Base-by-base conservation (phyloP, 305 asterid species). In the Fraxinus velutina region DNA sequence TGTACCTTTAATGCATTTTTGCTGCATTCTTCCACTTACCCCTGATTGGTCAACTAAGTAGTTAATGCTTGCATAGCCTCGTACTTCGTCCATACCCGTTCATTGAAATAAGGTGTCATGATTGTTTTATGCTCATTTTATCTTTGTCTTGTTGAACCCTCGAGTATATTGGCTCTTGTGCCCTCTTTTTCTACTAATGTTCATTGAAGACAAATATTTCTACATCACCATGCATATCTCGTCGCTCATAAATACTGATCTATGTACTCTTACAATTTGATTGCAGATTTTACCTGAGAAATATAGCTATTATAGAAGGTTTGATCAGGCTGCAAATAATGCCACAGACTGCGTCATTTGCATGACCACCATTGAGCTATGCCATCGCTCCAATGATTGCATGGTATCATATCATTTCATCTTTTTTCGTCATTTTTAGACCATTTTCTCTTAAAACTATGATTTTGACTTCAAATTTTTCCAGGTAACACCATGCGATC, bases 401-500 rank as follows among this genome's bases (percentile, higher is more conserved):
- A 94, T 94, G 98, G 98, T 94, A 90, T 27, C 27, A 55, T 78
- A 78, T 74, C 36, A 39, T 47, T 19, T 34, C 70, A 44, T 77
- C 73, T 73, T 79, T 73, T 76, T 33, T 27, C 22, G 4, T 27
- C 32, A n/a, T 36, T 82, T 32, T 62, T 57, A 33, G 7, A n/a
- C 42, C 50, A 36, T 30, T 72, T 9, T 34, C 55, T 78, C 55
- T 47, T 75, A 24, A 64, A 66, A 64, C n/a, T 71, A 2, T 73
- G 73, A 32, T 70, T 70, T 24, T 78, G 72, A 86, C 81, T 72
- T 70, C 13, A 32, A 75, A 42, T 80, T 75, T 78, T n/a, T 83
- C 36, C 80, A 95, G 98, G 97, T 93, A 77, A 96, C 97, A 6
- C 99, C 99, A 0, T 94, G 98, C 76, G 99, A 96, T 79, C 99